Evolutionary conservation across 441 rosid genomes (phyloP).

Genomic region (Capsella rubella): DNA sequence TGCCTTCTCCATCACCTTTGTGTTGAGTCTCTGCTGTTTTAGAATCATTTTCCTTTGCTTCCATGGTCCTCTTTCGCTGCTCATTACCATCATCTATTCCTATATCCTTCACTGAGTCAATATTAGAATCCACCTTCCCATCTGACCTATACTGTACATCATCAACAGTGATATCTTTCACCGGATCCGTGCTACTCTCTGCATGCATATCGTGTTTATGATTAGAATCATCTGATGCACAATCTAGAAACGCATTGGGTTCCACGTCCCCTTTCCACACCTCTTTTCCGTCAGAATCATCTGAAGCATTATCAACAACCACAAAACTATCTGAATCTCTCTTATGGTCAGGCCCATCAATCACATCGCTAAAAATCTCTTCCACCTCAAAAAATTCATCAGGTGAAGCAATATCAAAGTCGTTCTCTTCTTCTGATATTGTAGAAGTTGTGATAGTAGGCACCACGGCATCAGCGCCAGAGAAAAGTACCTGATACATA

Average conservation of each 20-base stretch:
- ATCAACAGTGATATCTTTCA: conserved; percentile 92
- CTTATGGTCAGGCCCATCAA: conserved; percentile 69
- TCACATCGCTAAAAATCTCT: conserved; percentile 81
- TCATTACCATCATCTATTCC: conserved; percentile 77
- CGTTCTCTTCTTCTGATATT: conserved; percentile 62
- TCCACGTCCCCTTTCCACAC: conserved; percentile 74
- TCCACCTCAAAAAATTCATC: conserved; percentile 98
- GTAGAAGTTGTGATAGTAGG: conserved; percentile 59
- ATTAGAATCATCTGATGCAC: conserved; percentile 71
- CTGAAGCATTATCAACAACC: conserved; percentile 46
- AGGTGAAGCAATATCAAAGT: conserved; percentile 70
- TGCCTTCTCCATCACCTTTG: conserved; percentile 52
- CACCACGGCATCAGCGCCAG: conserved; percentile 72
- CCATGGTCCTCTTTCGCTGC: conserved; percentile 47
- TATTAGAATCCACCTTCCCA: conserved; percentile 56
- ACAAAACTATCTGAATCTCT: conserved; percentile 49
- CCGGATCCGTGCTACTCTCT: conserved; percentile 58
- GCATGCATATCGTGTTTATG: conserved; percentile 53
- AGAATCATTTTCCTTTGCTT: conserved; percentile 51
- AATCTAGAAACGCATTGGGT: conserved; percentile 69
- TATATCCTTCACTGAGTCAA: conserved; percentile 82
- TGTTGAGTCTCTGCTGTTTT: conserved; percentile 48
- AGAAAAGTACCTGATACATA: conserved; percentile 90
- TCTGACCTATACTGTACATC: conserved; percentile 77
- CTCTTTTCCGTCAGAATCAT: conserved; percentile 57